phyloP scores from a whole-genome alignment of 306 rosid species.

The Cyamopsis tetragonoloba region DNA sequence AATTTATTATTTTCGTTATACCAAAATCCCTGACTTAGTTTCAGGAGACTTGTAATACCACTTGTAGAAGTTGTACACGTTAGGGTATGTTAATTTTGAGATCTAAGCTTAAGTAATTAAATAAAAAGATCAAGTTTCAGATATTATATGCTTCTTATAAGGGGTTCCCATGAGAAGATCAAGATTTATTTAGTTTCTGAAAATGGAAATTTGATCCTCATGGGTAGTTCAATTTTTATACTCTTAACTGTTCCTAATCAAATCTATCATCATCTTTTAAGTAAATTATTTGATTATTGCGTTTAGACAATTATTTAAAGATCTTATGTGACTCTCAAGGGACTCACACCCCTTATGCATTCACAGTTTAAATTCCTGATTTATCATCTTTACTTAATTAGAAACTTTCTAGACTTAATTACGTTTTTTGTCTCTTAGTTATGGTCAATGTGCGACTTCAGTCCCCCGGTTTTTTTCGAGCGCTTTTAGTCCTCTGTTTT shows the following conservation, averaged over 20 bases:
- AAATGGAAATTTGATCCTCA: neutral
- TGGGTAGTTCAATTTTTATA: too few species aligned
- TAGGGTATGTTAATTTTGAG: neutral
- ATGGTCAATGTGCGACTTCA: too few species aligned
- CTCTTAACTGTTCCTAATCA: too few species aligned
- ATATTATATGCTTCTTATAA: neutral
- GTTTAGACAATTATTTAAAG: too few species aligned
- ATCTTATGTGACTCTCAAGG: neutral
- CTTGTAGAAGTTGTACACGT: neutral
- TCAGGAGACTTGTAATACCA: neutral
- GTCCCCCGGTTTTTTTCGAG: too few species aligned
- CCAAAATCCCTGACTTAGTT: neutral
- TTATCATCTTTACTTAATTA: too few species aligned
- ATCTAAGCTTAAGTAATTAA: neutral
- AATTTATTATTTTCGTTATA: neutral
- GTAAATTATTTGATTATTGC: too few species aligned
- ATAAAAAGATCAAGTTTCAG: neutral
- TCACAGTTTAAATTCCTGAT: neutral
- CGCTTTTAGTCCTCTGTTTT: too few species aligned
- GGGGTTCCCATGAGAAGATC: neutral
- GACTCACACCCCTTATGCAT: neutral
- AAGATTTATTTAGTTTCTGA: neutral
- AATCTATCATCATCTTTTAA: too few species aligned
- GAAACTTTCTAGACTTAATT: too few species aligned
- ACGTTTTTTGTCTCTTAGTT: too few species aligned